Evolutionary conservation across 2,329 filamentous ascomycete species (phyloP), one percentile per base, ranked within the genome.

Genomic region (Talaromyces piceae): DNA sequence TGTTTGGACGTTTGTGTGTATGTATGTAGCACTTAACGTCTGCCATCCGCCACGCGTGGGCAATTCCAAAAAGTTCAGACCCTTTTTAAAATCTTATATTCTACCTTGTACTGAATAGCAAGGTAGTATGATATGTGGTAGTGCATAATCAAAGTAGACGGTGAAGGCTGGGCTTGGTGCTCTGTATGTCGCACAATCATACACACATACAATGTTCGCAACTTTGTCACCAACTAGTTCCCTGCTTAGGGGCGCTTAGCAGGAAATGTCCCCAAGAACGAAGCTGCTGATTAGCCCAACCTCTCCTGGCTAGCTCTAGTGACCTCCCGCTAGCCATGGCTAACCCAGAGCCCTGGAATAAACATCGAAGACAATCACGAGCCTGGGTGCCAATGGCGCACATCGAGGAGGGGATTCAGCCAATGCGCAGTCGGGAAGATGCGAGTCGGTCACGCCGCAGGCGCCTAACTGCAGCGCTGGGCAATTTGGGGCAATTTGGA

Each of bases 341-440:
- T 52, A 46, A 52, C 23, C 51, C 51, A 49, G 41, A 43, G 46
- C 41, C 46, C 31, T 53, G 51, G 51, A 47, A 49, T 41, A 46
- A 52, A 44, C 12, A n/a, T 16, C 31, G 44, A 20, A 26, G 22
- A 18, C 18, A 37, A 37, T 37, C 4, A 13, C 20, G 18, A 3
- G 3, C 2, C 4, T 16, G n/a, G 8, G 4, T n/a, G 27, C 45
- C 27, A 25, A 25, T 39, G 33, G 22, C 46, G 26, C 45, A 33
- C 4, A n/a, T 16, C 5, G 16, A 37, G 18, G 43, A 50, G 26
- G 47, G 20, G 37, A 27, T 20, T 12, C 20, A 43, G 26, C 49
- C 22, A 20, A 25, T 47, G 30, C 25, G 22, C 33, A 43, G 18
- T 20, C 41, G 13, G 16, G 30, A 16, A n/a, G 37, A 46, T 41